phyloP scores from a whole-genome alignment of 1,139 yeast genomes.

The Suhomyces wounanorum region DNA sequence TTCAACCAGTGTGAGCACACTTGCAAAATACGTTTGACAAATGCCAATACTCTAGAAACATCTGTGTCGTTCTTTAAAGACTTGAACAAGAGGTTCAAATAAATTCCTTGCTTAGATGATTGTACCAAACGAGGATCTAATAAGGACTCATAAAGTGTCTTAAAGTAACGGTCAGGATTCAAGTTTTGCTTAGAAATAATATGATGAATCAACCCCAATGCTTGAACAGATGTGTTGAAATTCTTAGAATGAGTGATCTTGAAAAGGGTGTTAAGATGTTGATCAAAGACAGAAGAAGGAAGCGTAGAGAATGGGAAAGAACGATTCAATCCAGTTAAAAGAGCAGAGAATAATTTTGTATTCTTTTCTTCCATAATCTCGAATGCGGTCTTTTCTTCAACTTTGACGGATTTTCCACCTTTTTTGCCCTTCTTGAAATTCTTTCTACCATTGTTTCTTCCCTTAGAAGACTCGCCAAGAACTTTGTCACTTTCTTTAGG shows the following conservation, averaged over 20 bases:
- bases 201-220: constrained; percentile 81
- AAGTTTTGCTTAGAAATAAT: constrained; percentile 60
- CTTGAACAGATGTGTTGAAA: constrained; percentile 93
- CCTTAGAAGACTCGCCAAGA: constrained; percentile 47
- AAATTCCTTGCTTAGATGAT: constrained; percentile 88
- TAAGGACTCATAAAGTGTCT: constrained; percentile 87
- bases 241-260: constrained; percentile 92
- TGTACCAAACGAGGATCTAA: constrained; percentile 79
- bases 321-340: constrained; percentile 93
- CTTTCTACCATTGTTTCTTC: constrained; percentile 55
- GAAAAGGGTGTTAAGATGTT: constrained; percentile 82
- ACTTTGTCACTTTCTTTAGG: constrained; percentile 40
- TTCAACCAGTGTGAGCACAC: constrained; percentile 84
- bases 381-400: constrained; percentile 61
- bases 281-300: constrained; percentile 69
- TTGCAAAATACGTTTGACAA: constrained; percentile 88
- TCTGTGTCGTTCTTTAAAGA: constrained; percentile 75
- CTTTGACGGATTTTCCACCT: constrained; percentile 80
- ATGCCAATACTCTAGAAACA: constrained; percentile 73
- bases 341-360: constrained; percentile 83
- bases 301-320: constrained; percentile 91
- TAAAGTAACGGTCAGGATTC: constrained; percentile 74
- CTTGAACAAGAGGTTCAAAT: constrained; percentile 81
- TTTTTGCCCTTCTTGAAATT: constrained; percentile 56
- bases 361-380: constrained; percentile 83